Evolutionary conservation across 192 early-diverging fungal genomes (phyloP).

Genomic region (Backusella parvicylindrica): DNA sequence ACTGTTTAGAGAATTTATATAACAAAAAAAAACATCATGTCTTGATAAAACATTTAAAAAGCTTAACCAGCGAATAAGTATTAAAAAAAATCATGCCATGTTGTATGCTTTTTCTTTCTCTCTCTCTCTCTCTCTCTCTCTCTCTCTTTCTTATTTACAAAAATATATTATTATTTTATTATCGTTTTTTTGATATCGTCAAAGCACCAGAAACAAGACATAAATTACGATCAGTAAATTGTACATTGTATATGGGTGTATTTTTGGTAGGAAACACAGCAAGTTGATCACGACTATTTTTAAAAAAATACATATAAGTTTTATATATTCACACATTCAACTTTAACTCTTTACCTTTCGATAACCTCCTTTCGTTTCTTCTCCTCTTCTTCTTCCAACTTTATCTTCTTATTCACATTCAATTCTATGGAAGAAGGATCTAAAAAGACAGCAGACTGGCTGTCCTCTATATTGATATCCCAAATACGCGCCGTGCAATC

Average conservation of each 20-base stretch:
- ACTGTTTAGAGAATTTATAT: no score
- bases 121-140: no score
- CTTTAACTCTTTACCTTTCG: constrained; percentile 27
- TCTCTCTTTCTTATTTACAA: background rate
- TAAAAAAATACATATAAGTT: background rate
- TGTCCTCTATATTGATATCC: constrained; percentile 67
- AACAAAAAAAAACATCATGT: no score
- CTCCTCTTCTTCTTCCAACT: constrained; percentile 13
- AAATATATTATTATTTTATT: background rate
- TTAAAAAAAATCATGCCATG: no score
- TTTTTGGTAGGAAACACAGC: constrained; percentile 84
- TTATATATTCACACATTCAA: no score
- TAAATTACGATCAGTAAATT: constrained; percentile 85
- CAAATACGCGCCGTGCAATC: constrained; percentile 90
- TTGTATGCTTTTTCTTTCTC: no score
- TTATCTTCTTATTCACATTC: constrained; percentile 5
- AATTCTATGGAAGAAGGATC: background rate
- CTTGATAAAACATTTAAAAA: no score
- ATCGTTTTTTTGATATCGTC: constrained; percentile 2
- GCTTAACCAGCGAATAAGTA: no score
- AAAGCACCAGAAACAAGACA: constrained; percentile 84
- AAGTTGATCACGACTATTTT: constrained; percentile 49
- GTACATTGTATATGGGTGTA: constrained; percentile 84
- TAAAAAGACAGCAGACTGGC: background rate
- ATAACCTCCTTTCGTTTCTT: constrained; percentile 24